Conservation (phyloP, 192 early-diverging fungal species). For the Coemansia sp. region DNA sequence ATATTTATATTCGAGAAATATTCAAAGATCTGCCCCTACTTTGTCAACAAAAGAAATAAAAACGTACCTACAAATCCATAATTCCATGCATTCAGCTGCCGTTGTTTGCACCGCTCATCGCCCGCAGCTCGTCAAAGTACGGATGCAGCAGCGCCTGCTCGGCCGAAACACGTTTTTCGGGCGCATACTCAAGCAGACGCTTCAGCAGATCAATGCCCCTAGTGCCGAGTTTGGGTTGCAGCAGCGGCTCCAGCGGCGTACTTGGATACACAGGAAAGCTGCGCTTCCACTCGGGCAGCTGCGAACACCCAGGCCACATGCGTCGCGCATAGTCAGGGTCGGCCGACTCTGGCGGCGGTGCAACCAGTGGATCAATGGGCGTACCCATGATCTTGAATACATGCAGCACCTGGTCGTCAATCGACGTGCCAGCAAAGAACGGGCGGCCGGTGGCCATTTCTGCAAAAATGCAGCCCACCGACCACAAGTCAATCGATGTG, state of each 20-base stretch:
- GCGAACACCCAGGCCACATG: constrained; percentile 79
- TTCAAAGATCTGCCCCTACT: too few species aligned
- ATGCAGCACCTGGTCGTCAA: constrained; percentile 79
- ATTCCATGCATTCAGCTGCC: constrained; percentile 3
- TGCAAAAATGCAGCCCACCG: constrained; percentile 85
- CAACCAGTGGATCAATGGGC: constrained; percentile 64
- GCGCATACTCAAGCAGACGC: constrained; percentile 71
- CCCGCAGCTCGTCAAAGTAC: constrained; percentile 52
- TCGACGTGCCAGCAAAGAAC: constrained; percentile 87
- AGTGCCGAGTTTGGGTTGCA: constrained; percentile 77
- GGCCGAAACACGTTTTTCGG: constrained; percentile 77
- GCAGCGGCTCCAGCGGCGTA: constrained; percentile 68
- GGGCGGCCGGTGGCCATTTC: constrained; percentile 88
- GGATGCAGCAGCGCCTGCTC: constrained; percentile 66
- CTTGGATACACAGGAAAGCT: constrained; percentile 76
- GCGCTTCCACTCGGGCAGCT: constrained; percentile 82
- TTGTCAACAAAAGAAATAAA: too few species aligned
- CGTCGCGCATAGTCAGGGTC: constrained; percentile 30
- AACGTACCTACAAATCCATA: too few species aligned
- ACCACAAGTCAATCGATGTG: constrained; percentile 87
- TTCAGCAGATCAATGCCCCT: constrained; percentile 83
- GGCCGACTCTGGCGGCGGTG: not conserved
- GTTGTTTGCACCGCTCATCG: constrained; percentile 13
- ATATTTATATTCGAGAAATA: too few species aligned
- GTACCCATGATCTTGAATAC: constrained; percentile 93